Evolutionary conservation across 148 eudicot genomes (phyloP).

Genomic region (Vaccinium macrocarpon): DNA sequence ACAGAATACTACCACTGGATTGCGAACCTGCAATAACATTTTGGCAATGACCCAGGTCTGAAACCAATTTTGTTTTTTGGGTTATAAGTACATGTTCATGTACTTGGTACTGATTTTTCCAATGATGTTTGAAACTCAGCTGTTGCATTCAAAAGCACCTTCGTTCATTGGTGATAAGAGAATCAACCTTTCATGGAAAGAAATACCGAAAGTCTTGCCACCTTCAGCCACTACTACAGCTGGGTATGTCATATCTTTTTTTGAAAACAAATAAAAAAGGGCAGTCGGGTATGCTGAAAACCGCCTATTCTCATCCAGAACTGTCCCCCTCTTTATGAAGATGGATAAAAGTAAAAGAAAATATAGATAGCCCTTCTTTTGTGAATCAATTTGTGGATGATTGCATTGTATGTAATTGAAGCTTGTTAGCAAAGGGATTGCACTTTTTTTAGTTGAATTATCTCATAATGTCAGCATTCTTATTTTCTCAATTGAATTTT

Average conservation of each 20-base stretch:
- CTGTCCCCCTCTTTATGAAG: background rate
- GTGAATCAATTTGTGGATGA: background rate
- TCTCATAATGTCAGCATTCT: background rate
- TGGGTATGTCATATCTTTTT: conserved; percentile 37
- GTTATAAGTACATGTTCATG: background rate
- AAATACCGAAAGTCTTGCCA: conserved; percentile 49
- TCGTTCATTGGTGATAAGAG: conserved; percentile 79
- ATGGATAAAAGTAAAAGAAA: background rate
- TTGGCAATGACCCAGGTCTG: conserved; percentile 85
- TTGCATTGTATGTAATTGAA: background rate
- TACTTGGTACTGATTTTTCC: background rate
- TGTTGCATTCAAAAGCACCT: conserved; percentile 75
- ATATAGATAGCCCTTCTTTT: background rate
- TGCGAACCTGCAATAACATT: conserved; percentile 86
- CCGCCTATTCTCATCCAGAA: background rate
- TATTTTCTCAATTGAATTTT: background rate
- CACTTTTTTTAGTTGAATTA: background rate
- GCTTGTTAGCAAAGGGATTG: background rate
- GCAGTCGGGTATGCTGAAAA: background rate
- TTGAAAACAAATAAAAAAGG: background rate
- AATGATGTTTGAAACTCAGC: conserved; percentile 38
- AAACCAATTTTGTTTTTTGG: background rate
- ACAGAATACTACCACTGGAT: conserved; percentile 69
- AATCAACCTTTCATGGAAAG: conserved; percentile 89
- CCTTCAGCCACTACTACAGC: conserved; percentile 42